phyloP scores from a whole-genome alignment of 2,329 filamentous ascomycete genomes.

The Colletotrichum sp. region DNA sequence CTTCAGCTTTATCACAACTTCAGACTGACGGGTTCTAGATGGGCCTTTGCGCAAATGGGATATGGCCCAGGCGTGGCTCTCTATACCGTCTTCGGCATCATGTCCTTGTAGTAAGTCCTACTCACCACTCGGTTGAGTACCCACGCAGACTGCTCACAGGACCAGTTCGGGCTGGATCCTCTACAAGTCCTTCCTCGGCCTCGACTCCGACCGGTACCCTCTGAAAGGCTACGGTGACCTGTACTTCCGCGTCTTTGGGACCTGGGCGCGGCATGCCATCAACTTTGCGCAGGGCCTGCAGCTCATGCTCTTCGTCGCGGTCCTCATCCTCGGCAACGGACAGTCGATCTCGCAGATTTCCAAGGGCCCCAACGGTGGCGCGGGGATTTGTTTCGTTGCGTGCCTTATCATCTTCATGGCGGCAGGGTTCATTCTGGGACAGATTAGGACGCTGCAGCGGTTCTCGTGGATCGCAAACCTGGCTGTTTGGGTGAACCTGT shows the following conservation, averaged over 20 bases:
- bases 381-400: slow-evolving; percentile 55
- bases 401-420: slow-evolving; percentile 56
- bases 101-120: slow-evolving; percentile 4
- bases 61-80: slow-evolving; percentile 49
- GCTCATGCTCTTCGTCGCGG: slow-evolving; percentile 54
- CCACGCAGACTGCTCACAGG: slow-evolving; percentile 7
- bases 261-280: slow-evolving; percentile 46
- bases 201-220: slow-evolving; percentile 52
- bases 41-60: slow-evolving; percentile 36
- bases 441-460: slow-evolving; percentile 59
- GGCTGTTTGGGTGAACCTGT: slow-evolving; percentile 60
- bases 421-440: slow-evolving; percentile 56
- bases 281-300: slow-evolving; percentile 54
- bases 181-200: slow-evolving; percentile 48
- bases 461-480: slow-evolving; percentile 61
- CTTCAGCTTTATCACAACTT: background rate
- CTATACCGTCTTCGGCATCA: slow-evolving; percentile 48
- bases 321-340: slow-evolving; percentile 58
- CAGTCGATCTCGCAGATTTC: slow-evolving; percentile 60
- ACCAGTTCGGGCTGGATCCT: slow-evolving; percentile 50
- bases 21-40: background rate
- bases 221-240: slow-evolving; percentile 52
- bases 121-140: no score
- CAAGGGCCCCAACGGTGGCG: slow-evolving; percentile 29
- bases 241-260: slow-evolving; percentile 52